A percentile compares a stretch with the other conserved stretches of the same genome.
Conservation (phyloP, 2,329 filamentous ascomycete genomes). For the Diatrype stigma region DNA sequence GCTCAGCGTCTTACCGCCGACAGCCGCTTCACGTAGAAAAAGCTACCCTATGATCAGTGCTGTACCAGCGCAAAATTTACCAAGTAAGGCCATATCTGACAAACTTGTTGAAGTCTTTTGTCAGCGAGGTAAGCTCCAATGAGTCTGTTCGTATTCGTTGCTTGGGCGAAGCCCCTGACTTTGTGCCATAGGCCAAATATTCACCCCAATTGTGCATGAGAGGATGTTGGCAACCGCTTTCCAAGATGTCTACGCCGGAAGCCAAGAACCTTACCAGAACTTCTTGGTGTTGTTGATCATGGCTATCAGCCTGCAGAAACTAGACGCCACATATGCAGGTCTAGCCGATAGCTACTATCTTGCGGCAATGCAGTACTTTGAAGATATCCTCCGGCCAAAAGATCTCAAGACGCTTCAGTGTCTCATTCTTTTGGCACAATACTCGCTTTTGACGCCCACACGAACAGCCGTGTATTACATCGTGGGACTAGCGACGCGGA, state of each 20-base stretch:
- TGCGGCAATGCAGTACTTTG: constrained; percentile 78
- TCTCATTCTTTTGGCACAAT: constrained; percentile 80
- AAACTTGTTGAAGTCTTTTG: constrained; percentile 81
- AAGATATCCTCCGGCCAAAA: constrained; percentile 80
- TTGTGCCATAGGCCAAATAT: constrained; percentile 65
- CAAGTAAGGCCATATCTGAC: constrained; percentile 69
- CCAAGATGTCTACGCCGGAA: constrained; percentile 74
- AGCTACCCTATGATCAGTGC: constrained; percentile 89
- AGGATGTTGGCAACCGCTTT: constrained; percentile 71
- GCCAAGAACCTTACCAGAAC: constrained; percentile 74
- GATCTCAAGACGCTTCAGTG: constrained; percentile 89
- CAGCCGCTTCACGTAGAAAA: constrained; percentile 63
- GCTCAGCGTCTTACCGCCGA: constrained; percentile 44
- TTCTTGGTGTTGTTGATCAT: constrained; percentile 89
- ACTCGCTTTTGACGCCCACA: constrained; percentile 88
- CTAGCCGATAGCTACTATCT: constrained; percentile 94
- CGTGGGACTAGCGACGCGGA: constrained; percentile 78
- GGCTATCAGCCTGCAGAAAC: constrained; percentile 89
- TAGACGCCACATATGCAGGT: constrained; percentile 85
- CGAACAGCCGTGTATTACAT: constrained; percentile 91
- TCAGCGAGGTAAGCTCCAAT: constrained; percentile 60
- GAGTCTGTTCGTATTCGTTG: constrained; percentile 2
- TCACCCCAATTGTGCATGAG: constrained; percentile 85
- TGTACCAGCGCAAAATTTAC: constrained; percentile 71
- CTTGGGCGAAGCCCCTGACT: constrained; percentile 15